Evolutionary conservation across 805 yeast genomes (phyloP).

Genomic region (Metschnikowia anglica): DNA sequence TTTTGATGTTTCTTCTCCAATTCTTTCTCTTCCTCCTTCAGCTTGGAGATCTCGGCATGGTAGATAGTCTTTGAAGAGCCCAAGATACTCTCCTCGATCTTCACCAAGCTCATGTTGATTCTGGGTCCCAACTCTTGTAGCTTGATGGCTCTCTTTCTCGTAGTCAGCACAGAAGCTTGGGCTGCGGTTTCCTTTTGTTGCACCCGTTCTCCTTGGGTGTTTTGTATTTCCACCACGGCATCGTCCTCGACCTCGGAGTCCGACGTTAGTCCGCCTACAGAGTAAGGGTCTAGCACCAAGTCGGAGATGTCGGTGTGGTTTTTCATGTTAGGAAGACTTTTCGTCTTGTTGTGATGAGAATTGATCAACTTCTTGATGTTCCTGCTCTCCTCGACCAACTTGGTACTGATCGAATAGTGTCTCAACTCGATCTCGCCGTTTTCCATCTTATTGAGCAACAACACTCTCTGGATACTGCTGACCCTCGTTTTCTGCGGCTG

Average conservation of each 20-base stretch:
- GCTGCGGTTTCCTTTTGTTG: constrained; percentile 21
- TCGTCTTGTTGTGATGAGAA: constrained; percentile 58
- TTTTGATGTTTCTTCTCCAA: constrained; percentile 68
- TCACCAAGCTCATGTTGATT: constrained; percentile 67
- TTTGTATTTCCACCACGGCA: constrained; percentile 62
- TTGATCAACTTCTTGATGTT: constrained; percentile 69
- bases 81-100: constrained; percentile 84
- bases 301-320: constrained; percentile 77
- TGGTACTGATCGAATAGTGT: constrained; percentile 86
- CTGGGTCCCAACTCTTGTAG: constrained; percentile 94
- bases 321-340: constrained; percentile 67
- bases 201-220: constrained; percentile 21
- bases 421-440: constrained; percentile 79
- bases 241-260: constrained; percentile 96
- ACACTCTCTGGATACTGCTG: constrained; percentile 73
- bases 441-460: constrained; percentile 74
- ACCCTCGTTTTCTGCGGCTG: constrained; percentile 81
- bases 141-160: constrained; percentile 79
- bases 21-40: constrained; percentile 55
- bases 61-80: constrained; percentile 86
- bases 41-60: constrained; percentile 69
- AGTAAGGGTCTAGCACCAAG: constrained; percentile 77
- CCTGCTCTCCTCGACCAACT: constrained; percentile 72
- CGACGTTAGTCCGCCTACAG: constrained; percentile 76
- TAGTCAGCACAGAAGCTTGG: constrained; percentile 23